Evolutionary conservation across 257 asterid species (phyloP), one percentile per base, ranked within the genome.

Genomic region (Verbena officinalis): DNA sequence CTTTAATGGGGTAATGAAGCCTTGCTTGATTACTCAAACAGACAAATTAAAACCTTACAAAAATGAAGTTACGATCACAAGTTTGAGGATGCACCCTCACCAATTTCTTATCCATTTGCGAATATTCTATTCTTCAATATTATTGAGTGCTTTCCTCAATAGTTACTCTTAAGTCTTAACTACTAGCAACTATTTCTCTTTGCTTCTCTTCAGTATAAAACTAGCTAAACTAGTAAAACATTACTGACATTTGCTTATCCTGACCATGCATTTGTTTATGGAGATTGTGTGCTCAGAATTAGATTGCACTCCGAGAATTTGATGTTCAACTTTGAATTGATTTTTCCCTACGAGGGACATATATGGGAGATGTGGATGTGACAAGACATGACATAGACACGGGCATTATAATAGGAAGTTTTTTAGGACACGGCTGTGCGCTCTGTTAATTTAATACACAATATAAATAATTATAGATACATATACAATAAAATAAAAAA

Each of bases 251-350:
- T 40, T 15, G 1, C 4, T 3, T 40, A 40, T 19, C 19, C 33
- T 36, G 30, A 20, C 17, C 5, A 15, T 30, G 22, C 4, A 16
- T 55, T 31, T 31, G 24, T 55, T 30, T 55, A 27, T 14, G 24
- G 21, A 13, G 10, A 50, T 50, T 50, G 16, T 7, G 15, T 20
- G 33, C 33, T 22, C 56, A 21, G 51, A 22, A 23, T 20, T 14
- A 12, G 27, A 39, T 57, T 24, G 2, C 23, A 6, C 61, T 14
- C 44, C 24, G n/a, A n/a, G 12, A 42, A 14, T 23, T 40, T 42
- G 42, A 40, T 22, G 11, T 15, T 17, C 40, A 42, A 9, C 21
- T 42, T 59, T 43, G 65, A 42, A 40, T 59, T 59, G 53, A 8
- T 59, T 15, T 42, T 59, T 58, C n/a, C n/a, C n/a, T n/a, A n/a